These are phyloP conservation scores for Podosphaera fusca DNA, from an alignment of 2,329 filamentous ascomycete genomes.

Conservation along the genomic window DNA sequence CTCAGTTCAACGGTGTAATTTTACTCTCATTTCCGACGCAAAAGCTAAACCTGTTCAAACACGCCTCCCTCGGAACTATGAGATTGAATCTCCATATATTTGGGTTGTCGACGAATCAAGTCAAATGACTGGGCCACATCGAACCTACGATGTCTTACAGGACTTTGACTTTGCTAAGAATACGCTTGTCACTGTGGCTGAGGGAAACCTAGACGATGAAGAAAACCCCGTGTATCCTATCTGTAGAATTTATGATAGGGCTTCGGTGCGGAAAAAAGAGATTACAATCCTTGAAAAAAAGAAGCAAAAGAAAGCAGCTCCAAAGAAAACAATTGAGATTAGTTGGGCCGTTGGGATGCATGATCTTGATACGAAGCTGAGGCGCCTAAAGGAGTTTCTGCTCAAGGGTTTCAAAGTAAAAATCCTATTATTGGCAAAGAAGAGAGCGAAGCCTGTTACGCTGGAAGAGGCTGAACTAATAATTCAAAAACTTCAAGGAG, in stretches of 20 bases:
- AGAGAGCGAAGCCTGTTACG: conserved; percentile 33
- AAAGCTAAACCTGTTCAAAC: conserved; percentile 5
- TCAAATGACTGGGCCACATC: conserved; percentile 16
- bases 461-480: conserved; percentile 36
- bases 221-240: conserved; percentile 25
- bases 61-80: conserved; percentile 22
- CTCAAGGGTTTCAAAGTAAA: conserved; percentile 54
- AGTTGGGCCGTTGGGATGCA: conserved; percentile 67
- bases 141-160: conserved; percentile 18
- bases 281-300: conserved; percentile 18
- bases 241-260: conserved; percentile 46
- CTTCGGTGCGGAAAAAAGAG: conserved; percentile 22
- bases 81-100: conserved; percentile 23
- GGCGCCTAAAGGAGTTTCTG: conserved; percentile 45
- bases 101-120: conserved; percentile 20
- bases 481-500: conserved; percentile 25
- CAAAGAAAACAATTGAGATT: conserved; percentile 57
- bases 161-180: conserved; percentile 25
- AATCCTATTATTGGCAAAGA: conserved; percentile 45
- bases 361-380: conserved; percentile 51
- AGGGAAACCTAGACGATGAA: conserved; percentile 7
- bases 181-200: conserved; percentile 26
- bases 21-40: background rate
- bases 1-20: background rate
- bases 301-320: conserved; percentile 19